These are phyloP conservation scores for Capronia americana DNA, from an alignment of 2,329 filamentous ascomycete species.

Conservation along the genomic window DNA sequence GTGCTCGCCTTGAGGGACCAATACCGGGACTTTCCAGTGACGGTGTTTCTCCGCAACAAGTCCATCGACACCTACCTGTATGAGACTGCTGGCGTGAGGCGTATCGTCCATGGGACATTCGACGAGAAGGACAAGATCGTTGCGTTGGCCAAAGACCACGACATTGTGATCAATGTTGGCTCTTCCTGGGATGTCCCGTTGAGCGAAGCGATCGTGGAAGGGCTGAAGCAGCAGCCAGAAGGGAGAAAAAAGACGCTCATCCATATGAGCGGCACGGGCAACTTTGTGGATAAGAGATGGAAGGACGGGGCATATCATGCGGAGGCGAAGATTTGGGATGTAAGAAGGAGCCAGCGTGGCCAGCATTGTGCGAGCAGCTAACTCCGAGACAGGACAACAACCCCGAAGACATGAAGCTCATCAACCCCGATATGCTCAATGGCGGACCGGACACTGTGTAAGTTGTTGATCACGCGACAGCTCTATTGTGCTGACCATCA, in stretches of 20 bases:
- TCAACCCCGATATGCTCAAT: conserved; percentile 28
- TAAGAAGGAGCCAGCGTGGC: neutral
- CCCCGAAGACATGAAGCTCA: conserved; percentile 27
- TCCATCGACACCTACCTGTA: conserved; percentile 22
- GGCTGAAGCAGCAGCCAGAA: conserved; percentile 24
- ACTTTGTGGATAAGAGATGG: conserved; percentile 27
- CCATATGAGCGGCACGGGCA: conserved; percentile 25
- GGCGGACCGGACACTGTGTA: conserved; percentile 29
- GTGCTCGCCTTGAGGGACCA: conserved; percentile 23
- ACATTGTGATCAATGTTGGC: conserved; percentile 28
- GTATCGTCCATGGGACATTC: conserved; percentile 28
- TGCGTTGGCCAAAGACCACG: conserved; percentile 19
- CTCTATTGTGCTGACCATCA: neutral
- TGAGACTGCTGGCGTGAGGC: conserved; percentile 22
- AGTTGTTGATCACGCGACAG: conserved; percentile 5
- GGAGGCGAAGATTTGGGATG: conserved; percentile 20
- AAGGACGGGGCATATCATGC: conserved; percentile 17
- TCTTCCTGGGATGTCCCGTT: conserved; percentile 25
- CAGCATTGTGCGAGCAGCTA: neutral
- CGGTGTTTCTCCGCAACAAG: conserved; percentile 24
- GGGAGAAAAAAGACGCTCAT: conserved; percentile 24
- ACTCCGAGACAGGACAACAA: conserved; percentile 14
- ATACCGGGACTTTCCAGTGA: conserved; percentile 17
- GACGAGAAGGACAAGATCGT: conserved; percentile 27
- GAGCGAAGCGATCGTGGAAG: conserved; percentile 26